phyloP scores from a whole-genome alignment of 192 early-diverging fungal genomes.

The Gonapodya sp. region DNA sequence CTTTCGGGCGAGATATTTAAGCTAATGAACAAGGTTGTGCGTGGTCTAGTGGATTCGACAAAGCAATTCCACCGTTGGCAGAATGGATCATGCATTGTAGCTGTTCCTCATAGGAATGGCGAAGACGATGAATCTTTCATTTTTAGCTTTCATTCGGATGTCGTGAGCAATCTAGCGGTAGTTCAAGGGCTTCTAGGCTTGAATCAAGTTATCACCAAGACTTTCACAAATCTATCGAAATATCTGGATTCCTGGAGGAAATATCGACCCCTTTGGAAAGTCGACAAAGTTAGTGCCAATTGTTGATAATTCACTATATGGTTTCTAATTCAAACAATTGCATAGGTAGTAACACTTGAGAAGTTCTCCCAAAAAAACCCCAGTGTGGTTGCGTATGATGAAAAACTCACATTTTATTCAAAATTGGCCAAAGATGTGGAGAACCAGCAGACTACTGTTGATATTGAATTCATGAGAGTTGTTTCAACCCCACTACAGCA shows the following conservation, averaged over 20 bases:
- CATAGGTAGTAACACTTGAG: conserved; percentile 44
- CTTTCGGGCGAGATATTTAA: conserved; percentile 46
- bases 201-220: conserved; percentile 36
- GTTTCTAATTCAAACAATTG: conserved; percentile 13
- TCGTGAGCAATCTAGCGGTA: conserved; percentile 35
- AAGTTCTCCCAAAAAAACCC: conserved; percentile 60
- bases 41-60: conserved; percentile 47
- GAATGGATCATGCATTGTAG: conserved; percentile 49
- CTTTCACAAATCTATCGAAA: conserved; percentile 35
- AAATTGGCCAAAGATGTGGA: conserved; percentile 51
- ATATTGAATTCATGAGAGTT: conserved; percentile 49
- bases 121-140: conserved; percentile 48
- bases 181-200: conserved; percentile 31
- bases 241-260: conserved; percentile 50
- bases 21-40: conserved; percentile 48
- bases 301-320: conserved; percentile 5
- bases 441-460: conserved; percentile 28
- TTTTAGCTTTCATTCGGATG: conserved; percentile 46
- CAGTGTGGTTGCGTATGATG: conserved; percentile 40
- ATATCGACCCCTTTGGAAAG: conserved; percentile 52
- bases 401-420: conserved; percentile 47
- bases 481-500: conserved; percentile 36
- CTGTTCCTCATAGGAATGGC: conserved; percentile 40
- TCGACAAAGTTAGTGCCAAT: conserved; percentile 38
- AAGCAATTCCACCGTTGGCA: conserved; percentile 55